These are phyloP conservation scores for Russula abietina DNA, from an alignment of 768 basidiomycete species.

Conservation along the genomic window DNA sequence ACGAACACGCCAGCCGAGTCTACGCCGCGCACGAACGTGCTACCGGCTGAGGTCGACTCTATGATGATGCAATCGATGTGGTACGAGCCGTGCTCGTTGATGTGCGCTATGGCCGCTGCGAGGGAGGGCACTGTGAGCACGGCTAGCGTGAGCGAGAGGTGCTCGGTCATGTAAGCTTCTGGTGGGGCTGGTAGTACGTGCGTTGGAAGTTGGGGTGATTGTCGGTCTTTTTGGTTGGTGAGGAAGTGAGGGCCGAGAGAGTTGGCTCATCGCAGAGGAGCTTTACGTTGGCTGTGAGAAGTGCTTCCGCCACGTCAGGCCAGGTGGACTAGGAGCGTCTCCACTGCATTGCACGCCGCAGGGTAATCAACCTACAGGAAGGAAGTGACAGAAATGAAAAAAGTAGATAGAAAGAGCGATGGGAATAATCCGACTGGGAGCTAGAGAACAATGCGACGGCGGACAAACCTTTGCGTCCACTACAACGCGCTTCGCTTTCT, in stretches of 20 bases:
- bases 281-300: constrained; percentile 62
- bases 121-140: constrained; percentile 72
- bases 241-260: constrained; percentile 45
- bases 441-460: not conserved
- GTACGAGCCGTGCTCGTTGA: constrained; percentile 90
- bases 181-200: constrained; percentile 49
- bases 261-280: constrained; percentile 74
- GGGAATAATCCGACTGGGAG: constrained; percentile 40
- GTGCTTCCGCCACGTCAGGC: constrained; percentile 69
- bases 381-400: not conserved
- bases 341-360: constrained; percentile 90
- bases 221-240: no score
- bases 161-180: constrained; percentile 80
- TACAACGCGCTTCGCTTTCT: constrained; percentile 76
- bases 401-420: constrained; percentile 23
- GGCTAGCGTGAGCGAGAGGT: constrained; percentile 79
- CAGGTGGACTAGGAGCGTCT: constrained; percentile 91
- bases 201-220: constrained; percentile 32
- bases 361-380: constrained; percentile 76
- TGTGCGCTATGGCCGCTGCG: constrained; percentile 71
- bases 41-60: constrained; percentile 58
- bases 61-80: constrained; percentile 95
- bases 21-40: constrained; percentile 77
- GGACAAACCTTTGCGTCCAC: constrained; percentile 82
- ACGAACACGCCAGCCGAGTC: constrained; percentile 91